Conservation (phyloP, 164 flowering plant genomes). For the Macadamia integrifolia region DNA sequence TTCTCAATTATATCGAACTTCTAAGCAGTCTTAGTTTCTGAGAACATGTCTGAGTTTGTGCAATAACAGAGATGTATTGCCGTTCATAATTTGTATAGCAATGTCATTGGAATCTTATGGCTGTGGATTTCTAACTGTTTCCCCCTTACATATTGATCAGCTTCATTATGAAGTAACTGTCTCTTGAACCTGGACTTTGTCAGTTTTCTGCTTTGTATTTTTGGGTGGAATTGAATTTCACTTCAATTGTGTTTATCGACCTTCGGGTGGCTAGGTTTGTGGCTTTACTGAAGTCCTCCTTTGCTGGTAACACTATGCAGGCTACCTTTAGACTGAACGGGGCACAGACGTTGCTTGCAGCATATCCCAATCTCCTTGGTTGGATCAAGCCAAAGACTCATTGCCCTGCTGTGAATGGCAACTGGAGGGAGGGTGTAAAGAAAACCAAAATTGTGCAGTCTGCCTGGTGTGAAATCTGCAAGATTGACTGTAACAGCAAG, state of each 20-base stretch:
- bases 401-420: constrained; percentile 3
- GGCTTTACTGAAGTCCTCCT: background rate
- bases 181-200: no score
- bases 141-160: no score
- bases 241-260: background rate
- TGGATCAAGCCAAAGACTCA: constrained; percentile 18
- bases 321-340: constrained; percentile 11
- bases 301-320: constrained; percentile 18
- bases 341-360: constrained; percentile 13
- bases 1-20: no score
- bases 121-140: no score
- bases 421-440: constrained; percentile 23
- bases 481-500: constrained; percentile 31
- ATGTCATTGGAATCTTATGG: no score
- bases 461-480: constrained; percentile 43
- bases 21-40: no score
- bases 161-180: no score
- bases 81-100: no score
- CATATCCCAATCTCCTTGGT: constrained; percentile 13
- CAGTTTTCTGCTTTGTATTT: no score
- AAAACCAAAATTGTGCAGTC: constrained; percentile 30
- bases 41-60: no score
- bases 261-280: background rate
- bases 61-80: no score
- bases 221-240: no score